A percentile compares a stretch with the other conserved stretches of the same genome.
These are phyloP conservation scores for Cutaneotrichosporon daszewskae DNA, from an alignment of 1,284 basidiomycete genomes.

Conservation along the genomic window DNA sequence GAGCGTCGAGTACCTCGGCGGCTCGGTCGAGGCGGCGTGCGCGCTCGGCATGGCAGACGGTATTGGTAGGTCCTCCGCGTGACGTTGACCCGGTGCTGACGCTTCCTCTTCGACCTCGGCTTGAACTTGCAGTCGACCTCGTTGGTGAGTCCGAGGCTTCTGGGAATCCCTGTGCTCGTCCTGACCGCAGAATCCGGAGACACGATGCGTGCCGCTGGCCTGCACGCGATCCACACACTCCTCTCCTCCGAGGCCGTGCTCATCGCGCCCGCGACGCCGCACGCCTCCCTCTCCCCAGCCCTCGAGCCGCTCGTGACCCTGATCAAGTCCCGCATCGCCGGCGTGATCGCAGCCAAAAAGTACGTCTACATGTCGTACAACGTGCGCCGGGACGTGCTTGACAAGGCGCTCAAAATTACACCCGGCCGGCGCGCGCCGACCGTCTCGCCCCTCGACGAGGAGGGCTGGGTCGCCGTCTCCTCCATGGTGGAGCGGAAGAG, in stretches of 20 bases:
- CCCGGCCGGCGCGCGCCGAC: slow-evolving; percentile 89
- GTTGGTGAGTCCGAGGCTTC: slow-evolving; percentile 83
- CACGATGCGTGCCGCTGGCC: slow-evolving; percentile 96
- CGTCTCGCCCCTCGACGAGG: slow-evolving; percentile 71
- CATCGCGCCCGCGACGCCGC: slow-evolving; percentile 69
- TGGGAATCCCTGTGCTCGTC: no score
- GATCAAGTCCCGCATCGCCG: slow-evolving; percentile 82
- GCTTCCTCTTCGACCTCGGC: neutral
- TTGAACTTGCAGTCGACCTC: slow-evolving; percentile 74
- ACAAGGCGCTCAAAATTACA: slow-evolving; percentile 65
- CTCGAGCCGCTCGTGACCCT: slow-evolving; percentile 61
- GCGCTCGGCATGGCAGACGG: slow-evolving; percentile 94
- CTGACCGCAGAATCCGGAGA: slow-evolving; percentile 77
- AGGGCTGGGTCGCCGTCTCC: slow-evolving; percentile 85
- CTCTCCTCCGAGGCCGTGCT: slow-evolving; percentile 88
- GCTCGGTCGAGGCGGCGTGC: slow-evolving; percentile 97
- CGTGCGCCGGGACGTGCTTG: slow-evolving; percentile 61
- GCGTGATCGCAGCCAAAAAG: slow-evolving; percentile 81
- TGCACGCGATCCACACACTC: slow-evolving; percentile 86
- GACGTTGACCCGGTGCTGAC: slow-evolving; percentile 1
- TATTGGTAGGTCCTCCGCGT: slow-evolving; percentile 60
- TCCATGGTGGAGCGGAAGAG: slow-evolving; percentile 84
- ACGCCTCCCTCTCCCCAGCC: slow-evolving; percentile 58
- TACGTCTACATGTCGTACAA: slow-evolving; percentile 95
- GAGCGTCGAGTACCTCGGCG: slow-evolving; percentile 90